These are phyloP conservation scores for Euphorbia schlechtendalii DNA, from an alignment of 441 rosid genomes.

Conservation along the genomic window DNA sequence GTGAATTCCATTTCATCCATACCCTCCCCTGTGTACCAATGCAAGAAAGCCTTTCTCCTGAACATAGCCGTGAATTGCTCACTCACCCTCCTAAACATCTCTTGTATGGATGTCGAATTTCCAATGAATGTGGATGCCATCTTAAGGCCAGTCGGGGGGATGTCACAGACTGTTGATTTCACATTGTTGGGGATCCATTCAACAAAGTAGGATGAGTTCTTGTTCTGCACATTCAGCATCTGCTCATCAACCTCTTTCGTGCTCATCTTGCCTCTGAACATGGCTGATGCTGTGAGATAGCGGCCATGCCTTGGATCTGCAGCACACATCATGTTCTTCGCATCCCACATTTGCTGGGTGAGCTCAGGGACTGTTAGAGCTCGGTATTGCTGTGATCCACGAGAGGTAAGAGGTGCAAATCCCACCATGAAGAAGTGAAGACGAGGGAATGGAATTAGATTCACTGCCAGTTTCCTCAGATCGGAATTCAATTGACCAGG, in stretches of 20 bases:
- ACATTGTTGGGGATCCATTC: conserved; percentile 84
- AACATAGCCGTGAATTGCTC: too few species aligned
- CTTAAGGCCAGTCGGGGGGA: conserved; percentile 65
- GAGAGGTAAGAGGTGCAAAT: conserved; percentile 77
- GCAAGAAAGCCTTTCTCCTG: too few species aligned
- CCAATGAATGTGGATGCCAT: conserved; percentile 82
- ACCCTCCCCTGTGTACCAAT: too few species aligned
- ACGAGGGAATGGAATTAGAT: conserved; percentile 75
- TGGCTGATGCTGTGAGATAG: conserved; percentile 68
- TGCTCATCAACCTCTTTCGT: conserved; percentile 77
- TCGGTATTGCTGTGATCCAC: conserved; percentile 76
- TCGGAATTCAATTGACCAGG: conserved; percentile 82
- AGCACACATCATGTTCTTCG: conserved; percentile 82
- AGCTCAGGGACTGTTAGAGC: conserved; percentile 71
- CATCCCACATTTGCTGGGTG: conserved; percentile 82
- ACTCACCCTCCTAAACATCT: conserved; percentile 76
- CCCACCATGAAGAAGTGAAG: conserved; percentile 90
- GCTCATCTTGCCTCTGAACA: conserved; percentile 83
- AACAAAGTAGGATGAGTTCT: conserved; percentile 76
- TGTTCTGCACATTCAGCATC: conserved; percentile 78
- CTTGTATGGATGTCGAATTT: conserved; percentile 68
- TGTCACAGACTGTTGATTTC: conserved; percentile 76
- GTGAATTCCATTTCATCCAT: too few species aligned
- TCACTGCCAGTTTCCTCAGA: conserved; percentile 68
- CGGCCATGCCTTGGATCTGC: conserved; percentile 74